These are phyloP conservation scores for Perkinsela sp. DNA, from an alignment of 208 protist species.

Conservation along the genomic window DNA sequence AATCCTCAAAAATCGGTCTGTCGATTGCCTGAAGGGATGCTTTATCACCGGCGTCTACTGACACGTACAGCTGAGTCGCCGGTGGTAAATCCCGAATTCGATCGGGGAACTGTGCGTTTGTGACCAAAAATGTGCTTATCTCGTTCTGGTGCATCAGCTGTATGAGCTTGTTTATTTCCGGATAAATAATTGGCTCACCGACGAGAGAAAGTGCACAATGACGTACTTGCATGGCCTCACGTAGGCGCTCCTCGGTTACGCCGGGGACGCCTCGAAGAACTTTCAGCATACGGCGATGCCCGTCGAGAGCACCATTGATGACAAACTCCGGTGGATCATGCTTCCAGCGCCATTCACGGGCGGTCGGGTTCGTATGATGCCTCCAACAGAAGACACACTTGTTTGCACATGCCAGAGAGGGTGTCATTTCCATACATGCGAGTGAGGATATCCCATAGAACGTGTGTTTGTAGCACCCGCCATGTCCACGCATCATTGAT, in stretches of 20 bases:
- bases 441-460: slow-evolving; percentile 83
- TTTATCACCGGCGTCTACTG: slow-evolving; percentile 61
- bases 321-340: slow-evolving; percentile 53
- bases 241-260: slow-evolving; percentile 28
- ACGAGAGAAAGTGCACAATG: slow-evolving; percentile 80
- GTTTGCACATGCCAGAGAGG: slow-evolving; percentile 77
- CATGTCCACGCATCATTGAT: slow-evolving; percentile 73
- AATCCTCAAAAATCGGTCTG: slow-evolving; percentile 71
- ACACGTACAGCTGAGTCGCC: slow-evolving; percentile 76
- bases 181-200: slow-evolving; percentile 78
- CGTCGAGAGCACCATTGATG: slow-evolving; percentile 27
- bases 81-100: slow-evolving; percentile 30
- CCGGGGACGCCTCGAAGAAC: slow-evolving; percentile 55
- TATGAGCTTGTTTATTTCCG: slow-evolving; percentile 70
- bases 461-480: slow-evolving; percentile 89
- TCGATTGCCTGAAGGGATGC: slow-evolving; percentile 65
- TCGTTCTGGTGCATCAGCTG: slow-evolving; percentile 17
- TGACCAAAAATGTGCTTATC: slow-evolving; percentile 80
- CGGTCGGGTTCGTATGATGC: slow-evolving; percentile 78
- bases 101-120: slow-evolving; percentile 68
- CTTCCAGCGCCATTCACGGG: slow-evolving; percentile 56
- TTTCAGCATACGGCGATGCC: slow-evolving; percentile 53
- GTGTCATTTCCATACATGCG: slow-evolving; percentile 88
- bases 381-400: slow-evolving; percentile 84
- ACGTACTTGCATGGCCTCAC: slow-evolving; percentile 39